Conservation (phyloP, 2,329 filamentous ascomycete genomes). For the Trichophyton mentagrophytes region DNA sequence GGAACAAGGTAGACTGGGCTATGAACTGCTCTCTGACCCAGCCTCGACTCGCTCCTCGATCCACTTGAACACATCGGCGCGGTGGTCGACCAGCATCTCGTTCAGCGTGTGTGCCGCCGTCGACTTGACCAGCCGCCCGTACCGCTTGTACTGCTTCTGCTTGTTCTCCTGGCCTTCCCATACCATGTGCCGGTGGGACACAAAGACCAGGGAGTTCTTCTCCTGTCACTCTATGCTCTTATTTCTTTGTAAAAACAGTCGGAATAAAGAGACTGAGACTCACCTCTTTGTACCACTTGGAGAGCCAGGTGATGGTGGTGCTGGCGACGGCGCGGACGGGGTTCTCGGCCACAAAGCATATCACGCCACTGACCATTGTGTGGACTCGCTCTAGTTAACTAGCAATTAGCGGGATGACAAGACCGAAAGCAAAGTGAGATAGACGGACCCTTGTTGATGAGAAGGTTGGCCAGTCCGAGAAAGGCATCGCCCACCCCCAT, state of each 20-base stretch:
- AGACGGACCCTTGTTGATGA: constrained; percentile 57
- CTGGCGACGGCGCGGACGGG: constrained; percentile 69
- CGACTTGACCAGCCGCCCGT: constrained; percentile 41
- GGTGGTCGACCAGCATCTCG: constrained; percentile 45
- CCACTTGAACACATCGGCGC: constrained; percentile 36
- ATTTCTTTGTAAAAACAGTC: no score
- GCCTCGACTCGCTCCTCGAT: constrained; percentile 30
- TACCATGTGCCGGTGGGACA: constrained; percentile 60
- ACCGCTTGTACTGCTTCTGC: constrained; percentile 44
- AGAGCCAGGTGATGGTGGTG: constrained; percentile 53
- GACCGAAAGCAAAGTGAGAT: neutral
- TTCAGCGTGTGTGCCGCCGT: constrained; percentile 33
- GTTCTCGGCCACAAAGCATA: constrained; percentile 69
- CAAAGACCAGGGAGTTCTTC: constrained; percentile 62
- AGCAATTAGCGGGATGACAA: neutral
- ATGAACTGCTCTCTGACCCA: constrained; percentile 2
- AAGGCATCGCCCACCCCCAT: constrained; percentile 87
- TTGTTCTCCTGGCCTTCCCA: constrained; percentile 54
- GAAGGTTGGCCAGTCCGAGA: constrained; percentile 64
- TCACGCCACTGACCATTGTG: constrained; percentile 53
- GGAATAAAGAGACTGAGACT: constrained; percentile 10
- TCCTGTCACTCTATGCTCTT: neutral
- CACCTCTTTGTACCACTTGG: constrained; percentile 66
- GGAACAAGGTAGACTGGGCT: neutral
- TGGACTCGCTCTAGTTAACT: constrained; percentile 43